These are phyloP conservation scores for Metarhizium anisopliae DNA, from an alignment of 2,329 filamentous ascomycete genomes.

Conservation along the genomic window DNA sequence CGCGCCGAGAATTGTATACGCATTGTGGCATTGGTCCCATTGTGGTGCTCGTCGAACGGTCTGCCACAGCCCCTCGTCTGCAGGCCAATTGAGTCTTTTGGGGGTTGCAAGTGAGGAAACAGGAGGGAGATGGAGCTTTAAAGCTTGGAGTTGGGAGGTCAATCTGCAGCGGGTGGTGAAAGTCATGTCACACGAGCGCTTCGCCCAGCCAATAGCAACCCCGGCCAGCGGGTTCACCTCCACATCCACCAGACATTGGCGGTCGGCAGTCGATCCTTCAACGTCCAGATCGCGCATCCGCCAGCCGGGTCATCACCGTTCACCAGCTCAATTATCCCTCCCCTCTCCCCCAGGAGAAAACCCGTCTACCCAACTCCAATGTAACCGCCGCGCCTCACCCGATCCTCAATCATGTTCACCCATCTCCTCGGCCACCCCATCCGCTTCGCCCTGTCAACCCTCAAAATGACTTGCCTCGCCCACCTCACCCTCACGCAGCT, in stretches of 20 bases:
- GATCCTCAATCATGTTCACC: constrained; percentile 2
- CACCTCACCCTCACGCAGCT: constrained; percentile 47
- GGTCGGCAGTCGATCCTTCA: neutral
- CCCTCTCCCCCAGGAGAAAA: too few species aligned
- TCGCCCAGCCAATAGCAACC: too few species aligned
- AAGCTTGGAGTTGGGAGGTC: neutral
- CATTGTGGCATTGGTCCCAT: constrained; percentile 31
- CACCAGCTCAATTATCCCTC: too few species aligned
- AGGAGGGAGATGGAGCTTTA: constrained; percentile 5
- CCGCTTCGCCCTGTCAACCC: constrained; percentile 23
- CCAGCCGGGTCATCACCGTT: too few species aligned
- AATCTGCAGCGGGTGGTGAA: neutral
- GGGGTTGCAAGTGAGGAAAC: constrained; percentile 3
- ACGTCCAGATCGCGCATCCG: too few species aligned
- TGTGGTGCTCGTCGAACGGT: constrained; percentile 6
- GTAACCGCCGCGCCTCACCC: neutral
- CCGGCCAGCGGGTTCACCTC: too few species aligned
- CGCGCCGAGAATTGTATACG: constrained; percentile 34
- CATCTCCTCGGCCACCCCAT: constrained; percentile 31
- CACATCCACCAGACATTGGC: neutral
- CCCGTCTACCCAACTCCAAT: too few species aligned
- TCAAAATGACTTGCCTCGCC: constrained; percentile 31
- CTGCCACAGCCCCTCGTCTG: neutral
- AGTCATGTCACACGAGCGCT: too few species aligned
- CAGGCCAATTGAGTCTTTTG: neutral